Percentiles rank a stretch among this genome's conserved stretches.
Conservation (phyloP, 2,329 filamentous ascomycete species). For the Fusarium sp. region DNA sequence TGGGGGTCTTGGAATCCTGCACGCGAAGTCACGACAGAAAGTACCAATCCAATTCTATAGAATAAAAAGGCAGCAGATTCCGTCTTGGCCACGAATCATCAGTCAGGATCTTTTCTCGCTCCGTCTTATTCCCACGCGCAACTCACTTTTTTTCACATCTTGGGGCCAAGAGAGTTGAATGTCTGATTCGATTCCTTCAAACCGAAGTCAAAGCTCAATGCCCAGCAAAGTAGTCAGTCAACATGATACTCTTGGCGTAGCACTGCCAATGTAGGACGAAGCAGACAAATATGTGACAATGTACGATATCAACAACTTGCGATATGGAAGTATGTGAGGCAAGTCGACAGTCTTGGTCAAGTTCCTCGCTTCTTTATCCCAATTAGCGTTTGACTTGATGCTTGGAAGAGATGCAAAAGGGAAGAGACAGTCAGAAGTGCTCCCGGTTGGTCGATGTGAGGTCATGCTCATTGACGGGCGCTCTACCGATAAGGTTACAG, state of each 20-base stretch:
- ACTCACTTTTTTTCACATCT: slow-evolving; percentile 1
- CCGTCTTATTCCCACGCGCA: neutral
- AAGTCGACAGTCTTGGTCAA: slow-evolving; percentile 27
- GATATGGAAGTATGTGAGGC: neutral
- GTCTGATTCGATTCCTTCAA: neutral
- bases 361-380: slow-evolving; percentile 32
- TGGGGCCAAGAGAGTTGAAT: neutral
- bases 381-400: slow-evolving; percentile 12
- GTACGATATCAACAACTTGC: slow-evolving; percentile 11
- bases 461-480: slow-evolving; percentile 7
- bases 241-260: slow-evolving; percentile 30
- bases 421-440: slow-evolving; percentile 15
- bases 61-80: slow-evolving; percentile 21
- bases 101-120: slow-evolving; percentile 10
- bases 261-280: slow-evolving; percentile 37
- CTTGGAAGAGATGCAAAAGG: slow-evolving; percentile 9
- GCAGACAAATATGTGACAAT: slow-evolving; percentile 26
- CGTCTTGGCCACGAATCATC: slow-evolving; percentile 20
- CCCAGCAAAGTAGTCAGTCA: slow-evolving; percentile 18
- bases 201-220: slow-evolving; percentile 19
- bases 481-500: slow-evolving; percentile 34
- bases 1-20: slow-evolving; percentile 39
- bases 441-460: slow-evolving; percentile 19
- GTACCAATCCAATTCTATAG: neutral
- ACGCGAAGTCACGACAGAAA: slow-evolving; percentile 24